Evolutionary conservation across 1,284 basidiomycete species (phyloP).

Genomic region (Somion occarium): DNA sequence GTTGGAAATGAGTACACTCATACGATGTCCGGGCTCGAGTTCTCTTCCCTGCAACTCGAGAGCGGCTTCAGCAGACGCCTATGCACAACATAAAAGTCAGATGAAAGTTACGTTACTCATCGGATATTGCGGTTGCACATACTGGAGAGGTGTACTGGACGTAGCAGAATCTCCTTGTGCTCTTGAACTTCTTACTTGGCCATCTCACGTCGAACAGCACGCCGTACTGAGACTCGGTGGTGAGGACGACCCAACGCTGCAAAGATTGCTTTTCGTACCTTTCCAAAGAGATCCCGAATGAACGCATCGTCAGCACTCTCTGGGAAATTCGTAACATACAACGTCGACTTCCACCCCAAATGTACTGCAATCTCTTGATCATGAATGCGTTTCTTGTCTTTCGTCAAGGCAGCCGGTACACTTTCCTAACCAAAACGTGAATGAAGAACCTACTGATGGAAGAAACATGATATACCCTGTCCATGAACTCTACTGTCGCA

Average conservation of each 20-base stretch:
- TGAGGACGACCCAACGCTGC: background rate
- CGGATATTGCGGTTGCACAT: no score
- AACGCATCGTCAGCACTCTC: conserved; percentile 77
- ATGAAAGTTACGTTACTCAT: background rate
- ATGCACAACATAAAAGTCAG: conserved; percentile 3
- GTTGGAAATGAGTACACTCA: conserved; percentile 88
- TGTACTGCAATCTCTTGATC: conserved; percentile 77
- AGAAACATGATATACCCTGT: conserved; percentile 53
- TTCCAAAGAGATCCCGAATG: conserved; percentile 74
- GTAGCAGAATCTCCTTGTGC: conserved; percentile 90
- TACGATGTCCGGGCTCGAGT: conserved; percentile 56
- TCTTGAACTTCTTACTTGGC: conserved; percentile 97
- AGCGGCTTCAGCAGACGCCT: conserved; percentile 74
- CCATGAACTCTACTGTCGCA: conserved; percentile 78
- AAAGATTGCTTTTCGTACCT: conserved; percentile 40
- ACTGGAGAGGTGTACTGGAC: conserved; percentile 87
- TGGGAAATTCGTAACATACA: conserved; percentile 97
- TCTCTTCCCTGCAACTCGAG: conserved; percentile 76
- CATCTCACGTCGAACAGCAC: conserved; percentile 91
- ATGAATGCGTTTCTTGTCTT: conserved; percentile 85
- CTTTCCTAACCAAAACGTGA: conserved; percentile 64
- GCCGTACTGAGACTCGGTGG: conserved; percentile 60
- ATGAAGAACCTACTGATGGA: background rate
- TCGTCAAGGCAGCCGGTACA: conserved; percentile 83
- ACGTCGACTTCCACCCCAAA: conserved; percentile 89